Evolutionary conservation across 805 yeast genomes (phyloP).

Genomic region (Dipodascus albidus): DNA sequence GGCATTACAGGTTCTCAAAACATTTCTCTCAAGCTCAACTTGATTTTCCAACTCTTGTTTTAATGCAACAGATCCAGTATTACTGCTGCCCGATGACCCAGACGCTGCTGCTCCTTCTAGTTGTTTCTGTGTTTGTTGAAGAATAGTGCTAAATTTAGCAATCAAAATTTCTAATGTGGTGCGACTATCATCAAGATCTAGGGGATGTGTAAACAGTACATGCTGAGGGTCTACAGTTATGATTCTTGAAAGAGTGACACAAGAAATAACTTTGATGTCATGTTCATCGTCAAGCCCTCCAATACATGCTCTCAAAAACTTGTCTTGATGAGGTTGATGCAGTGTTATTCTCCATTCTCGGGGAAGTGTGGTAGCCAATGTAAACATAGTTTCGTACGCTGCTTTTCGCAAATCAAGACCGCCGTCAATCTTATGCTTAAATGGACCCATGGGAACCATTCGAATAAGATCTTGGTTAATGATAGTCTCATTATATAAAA

Average conservation of each 20-base stretch:
- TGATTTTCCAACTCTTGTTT: neutral
- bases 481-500: constrained; percentile 41
- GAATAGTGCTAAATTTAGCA: neutral
- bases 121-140: neutral
- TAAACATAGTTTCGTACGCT: constrained; percentile 56
- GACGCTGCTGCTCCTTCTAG: neutral
- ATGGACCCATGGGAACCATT: constrained; percentile 74
- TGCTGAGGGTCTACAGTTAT: constrained; percentile 22
- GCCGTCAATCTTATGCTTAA: constrained; percentile 70
- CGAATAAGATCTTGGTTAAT: constrained; percentile 48
- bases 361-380: constrained; percentile 30
- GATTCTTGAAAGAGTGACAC: constrained; percentile 33
- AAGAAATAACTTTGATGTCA: constrained; percentile 43
- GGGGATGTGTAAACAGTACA: neutral
- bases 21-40: neutral
- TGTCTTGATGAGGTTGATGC: constrained; percentile 21
- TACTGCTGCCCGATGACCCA: neutral
- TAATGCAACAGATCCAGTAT: neutral
- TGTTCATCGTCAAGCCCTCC: constrained; percentile 51
- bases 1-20: neutral
- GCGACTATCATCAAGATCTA: neutral
- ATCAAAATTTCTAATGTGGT: neutral
- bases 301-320: constrained; percentile 33
- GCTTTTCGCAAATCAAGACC: constrained; percentile 65
- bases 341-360: constrained; percentile 16